Evolutionary conservation across 148 eudicot species (phyloP).

Genomic region (Vaccinium myrtillus): DNA sequence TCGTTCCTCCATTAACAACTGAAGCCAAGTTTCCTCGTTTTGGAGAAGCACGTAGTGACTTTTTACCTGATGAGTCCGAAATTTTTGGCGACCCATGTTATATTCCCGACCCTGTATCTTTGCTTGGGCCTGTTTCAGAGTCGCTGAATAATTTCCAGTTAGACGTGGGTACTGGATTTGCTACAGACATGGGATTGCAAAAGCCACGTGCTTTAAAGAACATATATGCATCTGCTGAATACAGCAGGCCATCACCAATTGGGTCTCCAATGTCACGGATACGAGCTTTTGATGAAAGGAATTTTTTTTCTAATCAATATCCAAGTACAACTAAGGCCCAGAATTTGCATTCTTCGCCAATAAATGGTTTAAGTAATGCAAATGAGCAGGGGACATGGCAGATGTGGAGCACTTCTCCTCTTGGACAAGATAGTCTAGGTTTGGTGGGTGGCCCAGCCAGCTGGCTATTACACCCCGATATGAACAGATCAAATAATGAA

Average conservation of each 20-base stretch:
- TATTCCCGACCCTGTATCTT: slow-evolving; percentile 89
- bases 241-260: slow-evolving; percentile 77
- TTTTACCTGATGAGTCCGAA: slow-evolving; percentile 80
- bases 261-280: slow-evolving; percentile 80
- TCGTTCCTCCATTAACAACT: slow-evolving; percentile 49
- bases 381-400: slow-evolving; percentile 73
- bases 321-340: slow-evolving; percentile 49
- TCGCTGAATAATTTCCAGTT: slow-evolving; percentile 84
- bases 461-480: slow-evolving; percentile 62
- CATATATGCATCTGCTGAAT: slow-evolving; percentile 42
- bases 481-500: slow-evolving; percentile 53
- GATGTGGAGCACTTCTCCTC: slow-evolving; percentile 87
- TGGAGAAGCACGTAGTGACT: slow-evolving; percentile 47
- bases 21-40: slow-evolving; percentile 50
- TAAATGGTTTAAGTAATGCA: slow-evolving; percentile 35
- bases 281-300: slow-evolving; percentile 63
- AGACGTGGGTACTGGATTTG: slow-evolving; percentile 65
- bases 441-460: slow-evolving; percentile 50
- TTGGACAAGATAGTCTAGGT: slow-evolving; percentile 72
- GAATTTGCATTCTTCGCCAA: slow-evolving; percentile 43
- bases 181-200: slow-evolving; percentile 43
- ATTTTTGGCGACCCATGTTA: slow-evolving; percentile 98
- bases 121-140: slow-evolving; percentile 96
- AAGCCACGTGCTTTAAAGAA: slow-evolving; percentile 49
- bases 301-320: slow-evolving; percentile 41